A percentile compares a stretch with the other conserved stretches of the same genome.
Evolutionary conservation across 1,284 basidiomycete species (phyloP).

Genomic region (Ganoderma boninense): DNA sequence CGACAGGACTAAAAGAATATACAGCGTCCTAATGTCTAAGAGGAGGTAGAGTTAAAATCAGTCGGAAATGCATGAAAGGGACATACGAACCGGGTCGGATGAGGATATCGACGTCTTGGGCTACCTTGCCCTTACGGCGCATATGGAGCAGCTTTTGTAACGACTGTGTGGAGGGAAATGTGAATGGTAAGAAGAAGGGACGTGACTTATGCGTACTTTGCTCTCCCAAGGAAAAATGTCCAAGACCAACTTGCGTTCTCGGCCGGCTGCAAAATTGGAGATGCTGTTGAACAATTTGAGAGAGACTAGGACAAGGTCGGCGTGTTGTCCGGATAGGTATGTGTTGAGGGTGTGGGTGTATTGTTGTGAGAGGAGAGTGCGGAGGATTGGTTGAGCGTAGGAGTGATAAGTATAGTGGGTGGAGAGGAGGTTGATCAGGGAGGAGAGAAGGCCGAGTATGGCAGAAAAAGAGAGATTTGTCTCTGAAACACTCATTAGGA

Average conservation of each 20-base stretch:
- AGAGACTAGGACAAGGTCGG: slow-evolving; percentile 68
- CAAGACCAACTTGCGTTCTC: slow-evolving; percentile 65
- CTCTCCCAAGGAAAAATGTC: slow-evolving; percentile 80
- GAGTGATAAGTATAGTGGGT: slow-evolving; percentile 71
- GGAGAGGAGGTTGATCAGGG: slow-evolving; percentile 65
- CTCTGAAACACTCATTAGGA: slow-evolving; percentile 42
- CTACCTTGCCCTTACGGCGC: slow-evolving; percentile 64
- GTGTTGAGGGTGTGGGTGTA: slow-evolving; percentile 64
- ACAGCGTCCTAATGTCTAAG: slow-evolving; percentile 77
- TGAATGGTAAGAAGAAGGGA: not conserved
- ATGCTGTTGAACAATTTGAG: slow-evolving; percentile 70
- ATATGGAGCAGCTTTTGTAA: slow-evolving; percentile 73
- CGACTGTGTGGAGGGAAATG: slow-evolving; percentile 49
- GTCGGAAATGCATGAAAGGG: not conserved
- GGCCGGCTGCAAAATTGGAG: slow-evolving; percentile 68
- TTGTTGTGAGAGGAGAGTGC: slow-evolving; percentile 59
- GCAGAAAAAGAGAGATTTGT: slow-evolving; percentile 54
- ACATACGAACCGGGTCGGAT: slow-evolving; percentile 59
- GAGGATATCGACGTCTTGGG: slow-evolving; percentile 51
- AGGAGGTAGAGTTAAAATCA: not conserved
- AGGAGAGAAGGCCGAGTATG: slow-evolving; percentile 61
- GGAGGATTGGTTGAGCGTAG: slow-evolving; percentile 66
- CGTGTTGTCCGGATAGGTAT: slow-evolving; percentile 65
- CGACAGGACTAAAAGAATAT: slow-evolving; percentile 72
- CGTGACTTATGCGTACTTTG: slow-evolving; percentile 55